Percentiles rank a stretch among this genome's conserved stretches.
Conservation (phyloP, 805 yeast species). For the Candida maris region DNA sequence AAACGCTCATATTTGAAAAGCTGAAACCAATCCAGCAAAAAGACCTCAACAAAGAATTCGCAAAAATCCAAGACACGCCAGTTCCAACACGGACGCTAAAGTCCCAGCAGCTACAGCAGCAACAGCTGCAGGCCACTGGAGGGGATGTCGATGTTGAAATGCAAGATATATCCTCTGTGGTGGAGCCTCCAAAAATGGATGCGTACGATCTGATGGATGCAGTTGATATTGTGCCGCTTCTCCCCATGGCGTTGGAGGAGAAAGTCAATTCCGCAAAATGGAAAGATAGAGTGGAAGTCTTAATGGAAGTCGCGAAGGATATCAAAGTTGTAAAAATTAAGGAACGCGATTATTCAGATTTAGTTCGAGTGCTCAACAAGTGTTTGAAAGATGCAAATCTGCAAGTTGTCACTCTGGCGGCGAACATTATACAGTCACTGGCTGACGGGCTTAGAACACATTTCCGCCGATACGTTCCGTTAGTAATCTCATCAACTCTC, state of each 20-base stretch:
- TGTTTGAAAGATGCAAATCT: constrained; percentile 86
- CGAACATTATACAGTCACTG: constrained; percentile 57
- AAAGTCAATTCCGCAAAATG: constrained; percentile 66
- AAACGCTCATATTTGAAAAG: constrained; percentile 56
- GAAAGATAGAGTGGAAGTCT: constrained; percentile 87
- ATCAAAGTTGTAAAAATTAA: constrained; percentile 51
- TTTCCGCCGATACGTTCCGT: constrained; percentile 51
- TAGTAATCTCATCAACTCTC: constrained; percentile 58
- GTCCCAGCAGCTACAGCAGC: constrained; percentile 46
- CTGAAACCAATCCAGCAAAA: constrained; percentile 91
- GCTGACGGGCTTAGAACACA: constrained; percentile 61
- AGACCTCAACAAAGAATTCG: constrained; percentile 71
- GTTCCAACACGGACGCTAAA: constrained; percentile 54
- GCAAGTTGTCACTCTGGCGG: constrained; percentile 78
- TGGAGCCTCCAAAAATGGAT: constrained; percentile 41
- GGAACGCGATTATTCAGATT: constrained; percentile 59
- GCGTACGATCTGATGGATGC: constrained; percentile 72
- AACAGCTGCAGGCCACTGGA: constrained; percentile 17
- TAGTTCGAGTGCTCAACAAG: constrained; percentile 63
- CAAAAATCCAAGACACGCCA: constrained; percentile 40
- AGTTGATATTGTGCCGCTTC: constrained; percentile 56
- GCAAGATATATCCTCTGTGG: constrained; percentile 23
- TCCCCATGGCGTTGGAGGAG: constrained; percentile 60
- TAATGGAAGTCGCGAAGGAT: constrained; percentile 58
- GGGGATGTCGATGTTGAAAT: constrained; percentile 39